Conservation (phyloP, 164 flowering plant species). For the Umbellularia californica region DNA sequence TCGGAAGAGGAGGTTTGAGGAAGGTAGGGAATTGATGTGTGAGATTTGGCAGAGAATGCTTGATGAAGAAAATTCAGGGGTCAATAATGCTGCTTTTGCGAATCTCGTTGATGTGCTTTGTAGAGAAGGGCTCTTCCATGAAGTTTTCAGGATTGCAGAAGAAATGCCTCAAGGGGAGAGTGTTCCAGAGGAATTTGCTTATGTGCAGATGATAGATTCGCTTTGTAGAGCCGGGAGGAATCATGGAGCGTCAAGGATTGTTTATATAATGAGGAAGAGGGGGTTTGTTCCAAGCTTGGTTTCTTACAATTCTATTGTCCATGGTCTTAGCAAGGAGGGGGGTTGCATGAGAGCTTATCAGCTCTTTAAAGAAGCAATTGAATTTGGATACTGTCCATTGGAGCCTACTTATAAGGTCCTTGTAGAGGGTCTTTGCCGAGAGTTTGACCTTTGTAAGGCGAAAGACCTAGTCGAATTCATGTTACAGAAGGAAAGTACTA, state of each 20-base stretch:
- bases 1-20: slow-evolving; percentile 38
- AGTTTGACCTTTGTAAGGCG: slow-evolving; percentile 54
- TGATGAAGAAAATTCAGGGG: slow-evolving; percentile 32
- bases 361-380: slow-evolving; percentile 65
- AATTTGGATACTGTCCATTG: slow-evolving; percentile 58
- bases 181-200: slow-evolving; percentile 58
- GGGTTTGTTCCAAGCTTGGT: slow-evolving; percentile 54
- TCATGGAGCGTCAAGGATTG: slow-evolving; percentile 90
- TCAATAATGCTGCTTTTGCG: slow-evolving; percentile 66
- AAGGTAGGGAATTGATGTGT: slow-evolving; percentile 45
- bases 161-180: slow-evolving; percentile 75
- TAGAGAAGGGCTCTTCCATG: slow-evolving; percentile 59
- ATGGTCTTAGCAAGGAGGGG: slow-evolving; percentile 72
- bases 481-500: slow-evolving; percentile 43
- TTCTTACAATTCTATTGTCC: slow-evolving; percentile 70
- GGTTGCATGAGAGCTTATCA: slow-evolving; percentile 89
- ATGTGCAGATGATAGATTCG: slow-evolving; percentile 78
- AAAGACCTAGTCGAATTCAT: slow-evolving; percentile 49
- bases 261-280: slow-evolving; percentile 76
- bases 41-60: slow-evolving; percentile 62
- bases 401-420: slow-evolving; percentile 65
- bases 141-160: slow-evolving; percentile 73
- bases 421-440: slow-evolving; percentile 64
- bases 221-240: slow-evolving; percentile 58
- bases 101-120: slow-evolving; percentile 68